Percentiles rank a stretch among this genome's conserved stretches.
phyloP scores from a whole-genome alignment of 2,329 filamentous ascomycete genomes.

The Niveomyces coronatus region DNA sequence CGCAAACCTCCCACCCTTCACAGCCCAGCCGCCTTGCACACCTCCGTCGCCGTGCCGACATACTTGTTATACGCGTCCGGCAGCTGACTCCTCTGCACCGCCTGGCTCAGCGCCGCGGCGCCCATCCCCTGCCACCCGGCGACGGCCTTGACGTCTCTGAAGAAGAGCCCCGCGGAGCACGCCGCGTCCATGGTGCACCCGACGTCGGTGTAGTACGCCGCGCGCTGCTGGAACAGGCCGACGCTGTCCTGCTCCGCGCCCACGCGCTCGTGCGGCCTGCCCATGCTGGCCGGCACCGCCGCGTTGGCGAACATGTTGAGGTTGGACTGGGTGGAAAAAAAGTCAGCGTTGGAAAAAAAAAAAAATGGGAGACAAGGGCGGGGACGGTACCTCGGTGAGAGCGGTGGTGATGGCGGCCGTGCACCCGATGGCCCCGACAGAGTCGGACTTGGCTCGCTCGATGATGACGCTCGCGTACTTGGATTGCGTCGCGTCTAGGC shows the following conservation, averaged over 20 bases:
- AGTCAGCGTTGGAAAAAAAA: not conserved
- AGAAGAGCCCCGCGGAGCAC: constrained; percentile 11
- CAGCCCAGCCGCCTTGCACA: constrained; percentile 1
- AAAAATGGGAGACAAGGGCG: not conserved
- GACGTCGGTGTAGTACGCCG: constrained; percentile 10
- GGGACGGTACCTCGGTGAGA: constrained; percentile 5
- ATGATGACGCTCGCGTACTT: constrained; percentile 1
- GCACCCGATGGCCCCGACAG: constrained; percentile 1
- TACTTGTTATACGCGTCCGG: constrained; percentile 5
- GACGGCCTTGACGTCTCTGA: constrained; percentile 3
- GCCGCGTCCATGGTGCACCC: constrained; percentile 10
- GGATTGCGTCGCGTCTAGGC: constrained; percentile 1
- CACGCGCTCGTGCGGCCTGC: constrained; percentile 6
- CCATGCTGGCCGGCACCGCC: constrained; percentile 7
- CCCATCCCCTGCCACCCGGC: constrained; percentile 8
- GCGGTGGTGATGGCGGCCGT: constrained; percentile 2
- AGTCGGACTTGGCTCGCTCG: not conserved
- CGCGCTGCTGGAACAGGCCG: constrained; percentile 13
- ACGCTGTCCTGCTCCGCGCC: constrained; percentile 11
- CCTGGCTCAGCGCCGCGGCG: not conserved
- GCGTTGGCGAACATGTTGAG: constrained; percentile 9
- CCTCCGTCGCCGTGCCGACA: not conserved
- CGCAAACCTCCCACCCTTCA: too few relatives aligned
- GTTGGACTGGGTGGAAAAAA: not conserved
- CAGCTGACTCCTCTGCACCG: not conserved